Base-by-base conservation (phyloP, 805 yeast genomes). In the Cyberlindnera euphorbiiphila region DNA sequence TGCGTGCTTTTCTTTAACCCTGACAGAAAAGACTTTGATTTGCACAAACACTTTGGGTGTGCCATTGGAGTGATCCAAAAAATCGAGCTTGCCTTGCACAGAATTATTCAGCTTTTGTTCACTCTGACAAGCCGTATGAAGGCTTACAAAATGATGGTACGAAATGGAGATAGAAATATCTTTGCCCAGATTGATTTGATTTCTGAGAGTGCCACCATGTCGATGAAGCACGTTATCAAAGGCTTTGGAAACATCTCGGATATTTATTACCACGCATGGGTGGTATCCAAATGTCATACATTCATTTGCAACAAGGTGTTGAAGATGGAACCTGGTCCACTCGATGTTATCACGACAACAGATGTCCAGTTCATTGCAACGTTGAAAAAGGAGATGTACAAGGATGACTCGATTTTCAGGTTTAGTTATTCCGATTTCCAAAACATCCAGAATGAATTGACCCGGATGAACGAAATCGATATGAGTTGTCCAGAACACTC, bases 241-340 rank as follows among this genome's bases (percentile, higher is more conserved):
- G 43, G 39, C 4, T 42, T 36, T 21, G 35, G 32, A n/a, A 28
- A 30, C 4, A 26, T 52, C 10, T 33, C 54, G 9, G 53, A 51
- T 18, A 36, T 27, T 2, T 55, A 55, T 31, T 55, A 54, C 32
- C 60, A 54, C 31, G 35, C 49, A 2, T 55, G 60, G 60, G 46
- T 46, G 10, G 45, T 47, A 8, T 36, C 45, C 14, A 55, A 51
- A 28, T 43, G 52, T 19, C 55, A 54, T 29, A 15, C 44, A 1
- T 46, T 32, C 28, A 52, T 54, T 1, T 17, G 39, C 4, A 32
- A 39, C 11, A 43, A 36, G 5, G 10, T 51, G 20, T 23, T 52
- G 19, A 27, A 30, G 7, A 21, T 40, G 25, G 41, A 45, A 5
- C 29, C 34, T 11, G 53, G 51, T 8, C 34, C 37, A 13, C 17